phyloP scores from a whole-genome alignment of 2,329 filamentous ascomycete genomes.

The Sporothrix euskadiensis region DNA sequence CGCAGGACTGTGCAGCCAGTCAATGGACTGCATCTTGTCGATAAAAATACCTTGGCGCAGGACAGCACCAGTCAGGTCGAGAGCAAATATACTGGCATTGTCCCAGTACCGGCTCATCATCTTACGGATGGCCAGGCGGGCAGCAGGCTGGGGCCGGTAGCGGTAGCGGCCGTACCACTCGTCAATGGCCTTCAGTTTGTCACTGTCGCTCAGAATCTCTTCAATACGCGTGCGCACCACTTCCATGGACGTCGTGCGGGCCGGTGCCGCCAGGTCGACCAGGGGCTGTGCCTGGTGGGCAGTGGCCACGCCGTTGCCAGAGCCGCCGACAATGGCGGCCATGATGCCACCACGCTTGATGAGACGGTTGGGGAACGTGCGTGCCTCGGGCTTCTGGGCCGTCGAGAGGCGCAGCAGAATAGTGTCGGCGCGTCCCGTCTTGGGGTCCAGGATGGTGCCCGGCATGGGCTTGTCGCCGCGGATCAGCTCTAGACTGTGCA shows the following conservation, averaged over 20 bases:
- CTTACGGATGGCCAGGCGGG: conserved; percentile 55
- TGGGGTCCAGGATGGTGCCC: conserved; percentile 62
- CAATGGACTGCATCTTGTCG: conserved; percentile 71
- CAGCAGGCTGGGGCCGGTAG: conserved; percentile 28
- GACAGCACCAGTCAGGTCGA: conserved; percentile 66
- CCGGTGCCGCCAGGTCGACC: conserved; percentile 32
- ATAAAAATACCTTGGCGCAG: conserved; percentile 66
- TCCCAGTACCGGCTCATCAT: conserved; percentile 73
- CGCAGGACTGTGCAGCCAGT: conserved; percentile 75
- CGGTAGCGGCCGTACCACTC: neutral
- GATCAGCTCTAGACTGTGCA: conserved; percentile 55
- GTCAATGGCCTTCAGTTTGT: conserved; percentile 47
- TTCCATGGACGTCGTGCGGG: conserved; percentile 48
- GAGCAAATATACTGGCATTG: conserved; percentile 63
- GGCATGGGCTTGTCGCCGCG: conserved; percentile 58
- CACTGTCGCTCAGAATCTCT: conserved; percentile 43
- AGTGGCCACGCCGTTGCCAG: neutral
- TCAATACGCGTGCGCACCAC: conserved; percentile 55
- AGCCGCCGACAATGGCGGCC: neutral
- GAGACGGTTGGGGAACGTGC: conserved; percentile 60
- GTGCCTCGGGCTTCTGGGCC: conserved; percentile 33
- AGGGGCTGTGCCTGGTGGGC: neutral
- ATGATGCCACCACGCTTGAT: conserved; percentile 41
- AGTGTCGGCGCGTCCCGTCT: conserved; percentile 45
- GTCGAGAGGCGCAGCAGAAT: neutral